phyloP scores from a whole-genome alignment of 495 filamentous ascomycete genomes.

The Aspergillus bertholletiae region DNA sequence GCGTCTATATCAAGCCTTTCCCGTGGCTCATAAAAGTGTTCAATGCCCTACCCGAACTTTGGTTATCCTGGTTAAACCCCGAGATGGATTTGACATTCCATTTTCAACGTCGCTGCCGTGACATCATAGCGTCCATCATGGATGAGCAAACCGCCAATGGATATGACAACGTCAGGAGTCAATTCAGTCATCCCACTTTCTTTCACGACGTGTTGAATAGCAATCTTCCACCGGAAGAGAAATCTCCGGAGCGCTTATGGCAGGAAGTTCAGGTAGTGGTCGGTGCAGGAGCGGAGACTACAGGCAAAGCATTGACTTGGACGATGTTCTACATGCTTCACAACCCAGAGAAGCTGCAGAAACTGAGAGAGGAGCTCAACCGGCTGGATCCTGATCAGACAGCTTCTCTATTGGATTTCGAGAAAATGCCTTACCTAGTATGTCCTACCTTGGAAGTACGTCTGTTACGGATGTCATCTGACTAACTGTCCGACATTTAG shows the following conservation, averaged over 20 bases:
- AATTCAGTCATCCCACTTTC: slow-evolving; percentile 29
- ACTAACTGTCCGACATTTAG: slow-evolving; percentile 5
- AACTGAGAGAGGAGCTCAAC: slow-evolving; percentile 27
- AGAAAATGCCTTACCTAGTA: slow-evolving; percentile 33
- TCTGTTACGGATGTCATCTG: background rate
- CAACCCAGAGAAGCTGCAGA: slow-evolving; percentile 28
- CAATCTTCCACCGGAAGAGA: slow-evolving; percentile 36
- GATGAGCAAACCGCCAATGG: slow-evolving; percentile 2
- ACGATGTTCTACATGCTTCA: slow-evolving; percentile 39
- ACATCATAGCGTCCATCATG: slow-evolving; percentile 7
- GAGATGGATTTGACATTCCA: slow-evolving; percentile 21
- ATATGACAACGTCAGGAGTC: slow-evolving; percentile 12
- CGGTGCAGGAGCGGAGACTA: slow-evolving; percentile 46
- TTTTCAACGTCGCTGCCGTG: slow-evolving; percentile 14
- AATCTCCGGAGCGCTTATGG: slow-evolving; percentile 25
- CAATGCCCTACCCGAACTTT: slow-evolving; percentile 19
- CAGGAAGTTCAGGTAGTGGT: slow-evolving; percentile 43
- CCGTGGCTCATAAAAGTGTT: slow-evolving; percentile 26
- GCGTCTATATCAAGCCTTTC: slow-evolving; percentile 23
- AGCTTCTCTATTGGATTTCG: slow-evolving; percentile 25
- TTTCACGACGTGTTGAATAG: slow-evolving; percentile 40
- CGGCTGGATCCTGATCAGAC: slow-evolving; percentile 16
- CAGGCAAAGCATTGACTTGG: slow-evolving; percentile 31
- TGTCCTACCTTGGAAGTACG: background rate
- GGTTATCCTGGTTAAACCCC: slow-evolving; percentile 20